Conservation (phyloP, 371 early-diverging fungal species). For the Rhizopus arrhizus region DNA sequence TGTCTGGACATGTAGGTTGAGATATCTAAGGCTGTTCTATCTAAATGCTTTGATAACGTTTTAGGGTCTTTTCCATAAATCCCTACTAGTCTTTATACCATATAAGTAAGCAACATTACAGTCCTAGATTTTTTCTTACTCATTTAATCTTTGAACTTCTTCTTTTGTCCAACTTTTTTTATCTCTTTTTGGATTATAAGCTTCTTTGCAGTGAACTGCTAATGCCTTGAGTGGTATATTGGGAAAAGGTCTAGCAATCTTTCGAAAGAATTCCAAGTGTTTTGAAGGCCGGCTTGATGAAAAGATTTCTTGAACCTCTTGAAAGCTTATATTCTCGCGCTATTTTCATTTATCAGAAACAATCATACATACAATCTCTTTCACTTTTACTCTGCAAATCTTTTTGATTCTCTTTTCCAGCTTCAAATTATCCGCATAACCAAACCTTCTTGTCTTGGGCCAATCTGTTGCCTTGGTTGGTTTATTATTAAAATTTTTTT, state of each 20-base stretch:
- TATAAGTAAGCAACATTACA: background rate
- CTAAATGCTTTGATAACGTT: background rate
- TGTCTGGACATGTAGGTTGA: background rate
- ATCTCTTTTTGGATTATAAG: constrained; percentile 14
- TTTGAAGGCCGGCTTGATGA: background rate
- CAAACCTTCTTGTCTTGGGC: constrained; percentile 21
- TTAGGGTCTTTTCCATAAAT: constrained; percentile 11
- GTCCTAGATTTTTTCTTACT: constrained; percentile 2
- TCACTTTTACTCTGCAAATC: constrained; percentile 21
- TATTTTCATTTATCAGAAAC: background rate
- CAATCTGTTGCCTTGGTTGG: constrained; percentile 4
- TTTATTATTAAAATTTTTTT: constrained; percentile 7
- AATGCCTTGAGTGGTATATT: constrained; percentile 13
- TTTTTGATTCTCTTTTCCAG: constrained; percentile 34
- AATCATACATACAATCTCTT: background rate
- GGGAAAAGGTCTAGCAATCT: constrained; percentile 24
- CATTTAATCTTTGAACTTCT: constrained; percentile 17
- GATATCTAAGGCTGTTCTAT: constrained; percentile 19
- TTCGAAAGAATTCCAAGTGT: constrained; percentile 13
- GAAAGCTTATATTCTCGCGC: constrained; percentile 22
- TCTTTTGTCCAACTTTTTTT: constrained; percentile 16
- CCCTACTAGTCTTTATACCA: constrained; percentile 7
- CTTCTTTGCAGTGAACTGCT: constrained; percentile 4
- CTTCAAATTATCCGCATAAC: constrained; percentile 23
- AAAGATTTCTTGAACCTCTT: constrained; percentile 18